phyloP scores from a whole-genome alignment of 805 yeast genomes.

The Cyberlindnera maritima region DNA sequence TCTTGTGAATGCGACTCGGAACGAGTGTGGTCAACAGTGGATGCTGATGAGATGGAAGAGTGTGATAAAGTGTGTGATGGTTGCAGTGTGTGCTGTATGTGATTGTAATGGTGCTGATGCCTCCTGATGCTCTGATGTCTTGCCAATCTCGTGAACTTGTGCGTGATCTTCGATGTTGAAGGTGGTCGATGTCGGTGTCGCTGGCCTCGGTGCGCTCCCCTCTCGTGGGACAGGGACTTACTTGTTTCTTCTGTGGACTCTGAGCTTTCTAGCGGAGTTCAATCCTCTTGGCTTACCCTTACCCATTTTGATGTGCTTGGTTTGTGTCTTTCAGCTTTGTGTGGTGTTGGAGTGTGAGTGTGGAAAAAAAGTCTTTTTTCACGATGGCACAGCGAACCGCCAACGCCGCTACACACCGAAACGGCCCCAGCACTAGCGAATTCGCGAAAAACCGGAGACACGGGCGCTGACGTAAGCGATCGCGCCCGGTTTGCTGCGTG shows the following conservation, averaged over 20 bases:
- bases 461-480: not conserved
- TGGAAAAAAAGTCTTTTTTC: slow-evolving; percentile 19
- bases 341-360: slow-evolving; percentile 9
- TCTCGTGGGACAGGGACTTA: slow-evolving; percentile 32
- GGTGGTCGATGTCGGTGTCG: not conserved
- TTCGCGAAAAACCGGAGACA: not conserved
- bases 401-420: not conserved
- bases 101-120: no score
- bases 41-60: no score
- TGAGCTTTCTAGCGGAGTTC: slow-evolving; percentile 99
- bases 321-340: slow-evolving; percentile 3
- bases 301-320: slow-evolving; percentile 69
- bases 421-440: no score
- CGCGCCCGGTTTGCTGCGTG: not conserved
- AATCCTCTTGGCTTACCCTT: slow-evolving; percentile 99
- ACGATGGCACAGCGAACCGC: slow-evolving; percentile 1
- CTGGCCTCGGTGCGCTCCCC: not conserved
- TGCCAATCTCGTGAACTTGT: no score
- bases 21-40: no score
- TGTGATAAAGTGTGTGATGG: no score
- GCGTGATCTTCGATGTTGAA: not conserved
- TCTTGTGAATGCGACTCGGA: no score
- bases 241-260: slow-evolving; percentile 99
- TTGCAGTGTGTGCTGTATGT: no score
- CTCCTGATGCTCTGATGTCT: not conserved